Evolutionary conservation across 2,329 filamentous ascomycete genomes (phyloP).

Genomic region (Geosmithia flava): DNA sequence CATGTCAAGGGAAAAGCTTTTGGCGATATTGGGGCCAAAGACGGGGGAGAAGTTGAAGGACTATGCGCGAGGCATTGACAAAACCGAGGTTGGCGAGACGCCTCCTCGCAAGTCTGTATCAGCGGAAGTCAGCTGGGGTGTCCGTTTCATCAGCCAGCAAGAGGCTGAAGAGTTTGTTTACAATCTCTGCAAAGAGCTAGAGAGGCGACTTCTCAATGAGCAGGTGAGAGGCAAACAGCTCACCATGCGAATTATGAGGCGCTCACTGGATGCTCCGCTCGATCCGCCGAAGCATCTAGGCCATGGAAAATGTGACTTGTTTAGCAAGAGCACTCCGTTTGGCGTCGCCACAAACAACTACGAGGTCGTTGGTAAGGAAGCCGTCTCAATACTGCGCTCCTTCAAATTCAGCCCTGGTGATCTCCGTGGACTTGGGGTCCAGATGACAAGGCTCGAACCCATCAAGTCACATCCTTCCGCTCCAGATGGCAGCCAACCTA

Average conservation of each 20-base stretch:
- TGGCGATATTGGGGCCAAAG: slow-evolving; percentile 70
- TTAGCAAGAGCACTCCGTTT: slow-evolving; percentile 76
- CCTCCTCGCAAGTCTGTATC: slow-evolving; percentile 86
- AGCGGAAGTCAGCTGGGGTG: slow-evolving; percentile 96
- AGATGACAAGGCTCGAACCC: slow-evolving; percentile 85
- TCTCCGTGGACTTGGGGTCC: slow-evolving; percentile 80
- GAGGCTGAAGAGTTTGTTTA: slow-evolving; percentile 88
- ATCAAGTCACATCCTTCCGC: slow-evolving; percentile 48
- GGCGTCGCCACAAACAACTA: slow-evolving; percentile 73
- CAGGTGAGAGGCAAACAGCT: slow-evolving; percentile 78
- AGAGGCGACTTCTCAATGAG: slow-evolving; percentile 69
- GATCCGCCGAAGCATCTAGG: slow-evolving; percentile 90
- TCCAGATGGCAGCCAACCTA: slow-evolving; percentile 65
- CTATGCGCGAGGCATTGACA: slow-evolving; percentile 81
- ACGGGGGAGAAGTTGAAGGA: slow-evolving; percentile 86
- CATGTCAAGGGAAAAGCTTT: slow-evolving; percentile 62
- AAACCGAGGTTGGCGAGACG: slow-evolving; percentile 73
- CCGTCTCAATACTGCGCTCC: slow-evolving; percentile 68
- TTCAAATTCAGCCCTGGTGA: slow-evolving; percentile 84
- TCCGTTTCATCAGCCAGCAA: slow-evolving; percentile 81
- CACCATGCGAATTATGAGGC: slow-evolving; percentile 89
- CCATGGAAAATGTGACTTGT: slow-evolving; percentile 88
- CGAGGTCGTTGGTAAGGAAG: slow-evolving; percentile 64
- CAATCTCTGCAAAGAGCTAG: slow-evolving; percentile 75
- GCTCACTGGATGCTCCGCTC: slow-evolving; percentile 73